Conservation (phyloP, 345 rosid species). For the Gossypium anomalum region DNA sequence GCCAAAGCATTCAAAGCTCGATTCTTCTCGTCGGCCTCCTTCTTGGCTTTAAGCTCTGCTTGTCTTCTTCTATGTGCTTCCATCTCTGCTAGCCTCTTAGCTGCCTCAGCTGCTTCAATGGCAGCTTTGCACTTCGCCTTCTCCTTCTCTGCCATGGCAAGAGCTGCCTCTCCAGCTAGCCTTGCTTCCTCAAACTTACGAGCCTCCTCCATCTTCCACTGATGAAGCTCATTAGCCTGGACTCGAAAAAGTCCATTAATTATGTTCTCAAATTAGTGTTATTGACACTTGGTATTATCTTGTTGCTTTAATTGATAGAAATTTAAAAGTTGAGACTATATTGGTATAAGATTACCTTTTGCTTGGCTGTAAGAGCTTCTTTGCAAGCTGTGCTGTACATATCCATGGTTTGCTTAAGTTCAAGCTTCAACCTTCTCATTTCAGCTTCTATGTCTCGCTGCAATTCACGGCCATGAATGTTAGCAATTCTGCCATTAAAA, state of each 20-base stretch:
- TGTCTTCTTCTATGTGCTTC: conserved; percentile 63
- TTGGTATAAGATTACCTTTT: conserved; percentile 39
- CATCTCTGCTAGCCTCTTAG: conserved; percentile 62
- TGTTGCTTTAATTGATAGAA: background rate
- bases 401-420: conserved; percentile 87
- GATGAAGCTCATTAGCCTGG: conserved; percentile 71
- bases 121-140: conserved; percentile 83
- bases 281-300: background rate
- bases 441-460: conserved; percentile 74
- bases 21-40: conserved; percentile 64
- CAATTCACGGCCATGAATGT: conserved; percentile 9
- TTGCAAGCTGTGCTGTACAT: conserved; percentile 87
- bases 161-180: conserved; percentile 70
- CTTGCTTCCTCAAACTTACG: conserved; percentile 67
- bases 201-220: conserved; percentile 66
- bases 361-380: conserved; percentile 77
- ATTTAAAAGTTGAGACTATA: background rate
- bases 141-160: conserved; percentile 75
- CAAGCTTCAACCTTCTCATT: conserved; percentile 82
- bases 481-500: background rate
- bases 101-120: conserved; percentile 74
- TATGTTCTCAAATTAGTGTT: background rate
- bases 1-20: conserved; percentile 62
- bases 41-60: conserved; percentile 68
- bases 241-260: background rate